These are phyloP conservation scores for Ascodesmis nigricans DNA, from an alignment of 495 filamentous ascomycete species.

Conservation along the genomic window DNA sequence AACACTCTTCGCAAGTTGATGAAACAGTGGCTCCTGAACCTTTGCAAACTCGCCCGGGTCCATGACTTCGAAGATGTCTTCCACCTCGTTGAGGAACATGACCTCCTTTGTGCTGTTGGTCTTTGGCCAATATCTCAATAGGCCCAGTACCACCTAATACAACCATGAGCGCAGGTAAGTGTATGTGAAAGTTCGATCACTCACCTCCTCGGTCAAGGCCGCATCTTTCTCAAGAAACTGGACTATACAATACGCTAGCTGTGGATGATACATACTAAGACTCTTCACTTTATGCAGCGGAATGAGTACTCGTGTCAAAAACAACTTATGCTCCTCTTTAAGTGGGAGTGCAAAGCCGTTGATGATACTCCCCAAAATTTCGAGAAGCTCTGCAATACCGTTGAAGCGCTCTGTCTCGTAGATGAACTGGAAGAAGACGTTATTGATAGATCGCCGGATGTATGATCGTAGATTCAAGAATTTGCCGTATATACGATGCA, in stretches of 20 bases:
- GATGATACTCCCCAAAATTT: constrained; percentile 97
- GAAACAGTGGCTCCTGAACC: constrained; percentile 91
- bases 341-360: constrained; percentile 94
- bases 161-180: background rate
- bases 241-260: constrained; percentile 96
- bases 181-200: constrained; percentile 5
- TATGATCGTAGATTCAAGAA: constrained; percentile 95
- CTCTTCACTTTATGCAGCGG: constrained; percentile 97
- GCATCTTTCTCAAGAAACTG: constrained; percentile 98
- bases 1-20: constrained; percentile 91
- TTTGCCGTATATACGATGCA: constrained; percentile 97
- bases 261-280: constrained; percentile 98
- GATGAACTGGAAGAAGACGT: constrained; percentile 98
- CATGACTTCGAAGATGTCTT: constrained; percentile 99
- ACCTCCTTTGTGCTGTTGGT: constrained; percentile 99
- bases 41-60: constrained; percentile 96
- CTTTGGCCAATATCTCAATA: constrained; percentile 96
- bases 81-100: constrained; percentile 98
- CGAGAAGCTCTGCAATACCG: constrained; percentile 85
- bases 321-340: constrained; percentile 98
- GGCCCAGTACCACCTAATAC: constrained; percentile 65
- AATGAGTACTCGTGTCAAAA: constrained; percentile 78
- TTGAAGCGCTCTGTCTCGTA: constrained; percentile 99
- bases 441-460: constrained; percentile 96
- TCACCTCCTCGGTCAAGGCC: constrained; percentile 83